Percentiles rank a stretch among this genome's conserved stretches.
These are phyloP conservation scores for Wickerhamiella hasegawae DNA, from an alignment of 805 yeast genomes.

Conservation along the genomic window DNA sequence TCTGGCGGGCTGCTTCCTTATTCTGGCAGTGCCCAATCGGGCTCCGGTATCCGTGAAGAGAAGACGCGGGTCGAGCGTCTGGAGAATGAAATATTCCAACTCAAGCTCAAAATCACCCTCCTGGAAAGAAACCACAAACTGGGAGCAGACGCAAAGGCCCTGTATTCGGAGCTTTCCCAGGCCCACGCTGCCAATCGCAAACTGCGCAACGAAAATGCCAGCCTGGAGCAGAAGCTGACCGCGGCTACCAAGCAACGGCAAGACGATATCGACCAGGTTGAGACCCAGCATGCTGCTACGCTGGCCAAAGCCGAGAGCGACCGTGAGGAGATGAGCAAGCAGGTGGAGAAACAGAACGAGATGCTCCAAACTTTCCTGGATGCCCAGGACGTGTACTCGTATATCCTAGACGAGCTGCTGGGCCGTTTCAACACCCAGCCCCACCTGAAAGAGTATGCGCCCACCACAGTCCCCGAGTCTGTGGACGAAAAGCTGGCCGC, in stretches of 20 bases:
- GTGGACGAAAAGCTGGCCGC: conserved; percentile 5
- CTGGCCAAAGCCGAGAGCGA: conserved; percentile 3
- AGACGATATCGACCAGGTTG: not conserved
- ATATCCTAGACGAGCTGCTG: conserved; percentile 1
- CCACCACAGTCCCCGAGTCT: not conserved
- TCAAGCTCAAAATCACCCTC: conserved; percentile 11
- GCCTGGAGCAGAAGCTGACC: not conserved
- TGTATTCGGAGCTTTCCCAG: conserved; percentile 3
- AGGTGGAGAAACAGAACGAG: conserved; percentile 5
- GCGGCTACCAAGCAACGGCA: not conserved
- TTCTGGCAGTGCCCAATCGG: too few relatives aligned
- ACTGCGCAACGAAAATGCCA: not conserved
- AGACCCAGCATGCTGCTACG: not conserved
- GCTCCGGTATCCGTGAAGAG: conserved; percentile 8
- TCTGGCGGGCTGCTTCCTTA: too few relatives aligned
- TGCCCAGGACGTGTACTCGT: conserved; percentile 5
- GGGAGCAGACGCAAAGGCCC: conserved; percentile 4
- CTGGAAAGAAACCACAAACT: conserved; percentile 4
- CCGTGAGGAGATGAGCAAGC: not conserved
- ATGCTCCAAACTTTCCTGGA: conserved; percentile 6
- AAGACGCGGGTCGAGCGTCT: conserved; percentile 6
- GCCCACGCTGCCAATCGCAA: conserved; percentile 2
- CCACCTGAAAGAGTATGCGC: conserved; percentile 3
- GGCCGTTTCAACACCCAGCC: conserved; percentile 1
- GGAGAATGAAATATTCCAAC: conserved; percentile 14